Evolutionary conservation across 129 eudicot species (phyloP).

Genomic region (Silybum marianum): DNA sequence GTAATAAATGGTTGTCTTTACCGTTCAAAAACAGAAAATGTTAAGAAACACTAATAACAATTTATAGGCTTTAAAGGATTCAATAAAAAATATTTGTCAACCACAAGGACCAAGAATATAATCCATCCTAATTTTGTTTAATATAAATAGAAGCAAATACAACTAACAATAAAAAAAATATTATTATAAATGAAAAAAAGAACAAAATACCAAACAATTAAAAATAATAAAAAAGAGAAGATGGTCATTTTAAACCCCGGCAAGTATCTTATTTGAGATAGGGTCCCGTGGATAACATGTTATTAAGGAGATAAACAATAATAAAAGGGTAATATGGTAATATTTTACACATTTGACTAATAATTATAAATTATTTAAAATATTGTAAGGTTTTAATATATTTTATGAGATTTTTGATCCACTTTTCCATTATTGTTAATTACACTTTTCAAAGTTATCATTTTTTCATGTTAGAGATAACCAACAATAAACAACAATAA

Average conservation of each 20-base stretch:
- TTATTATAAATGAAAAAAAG: not conserved
- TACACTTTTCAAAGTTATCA: not conserved
- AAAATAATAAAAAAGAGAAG: not conserved
- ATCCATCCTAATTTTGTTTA: not conserved
- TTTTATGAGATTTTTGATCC: not conserved
- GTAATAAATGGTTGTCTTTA: too few relatives aligned
- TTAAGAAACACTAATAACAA: too few relatives aligned
- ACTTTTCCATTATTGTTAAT: not conserved
- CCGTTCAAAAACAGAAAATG: too few relatives aligned
- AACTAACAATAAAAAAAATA: not conserved
- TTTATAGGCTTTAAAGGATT: not conserved
- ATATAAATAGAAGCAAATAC: not conserved
- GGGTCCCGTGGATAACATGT: slow-evolving; percentile 24
- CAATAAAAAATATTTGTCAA: not conserved
- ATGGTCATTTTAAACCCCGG: slow-evolving; percentile 13
- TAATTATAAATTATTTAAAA: not conserved
- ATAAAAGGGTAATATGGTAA: not conserved
- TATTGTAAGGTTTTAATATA: not conserved
- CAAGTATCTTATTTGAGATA: slow-evolving; percentile 31
- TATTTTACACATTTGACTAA: not conserved
- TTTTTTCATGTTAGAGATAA: too few relatives aligned
- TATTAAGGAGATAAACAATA: not conserved
- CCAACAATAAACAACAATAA: too few relatives aligned
- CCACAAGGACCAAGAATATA: not conserved
- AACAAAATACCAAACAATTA: not conserved